Conservation (phyloP, 2,329 filamentous ascomycete species). For the Paracoccidioides lutzii region DNA sequence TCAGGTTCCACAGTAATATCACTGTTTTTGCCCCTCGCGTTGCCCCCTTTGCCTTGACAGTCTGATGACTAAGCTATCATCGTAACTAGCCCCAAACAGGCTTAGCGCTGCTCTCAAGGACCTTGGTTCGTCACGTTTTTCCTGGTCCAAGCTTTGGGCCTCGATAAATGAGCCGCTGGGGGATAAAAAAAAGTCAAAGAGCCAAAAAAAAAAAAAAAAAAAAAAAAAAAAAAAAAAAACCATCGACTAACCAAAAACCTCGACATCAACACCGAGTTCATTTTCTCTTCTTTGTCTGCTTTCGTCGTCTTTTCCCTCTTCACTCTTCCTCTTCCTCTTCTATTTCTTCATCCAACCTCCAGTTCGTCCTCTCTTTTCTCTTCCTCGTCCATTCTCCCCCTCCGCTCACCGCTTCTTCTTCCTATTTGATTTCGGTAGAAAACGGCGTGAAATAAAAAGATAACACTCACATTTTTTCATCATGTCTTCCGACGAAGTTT, state of each 20-base stretch:
- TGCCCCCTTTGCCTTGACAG: not conserved
- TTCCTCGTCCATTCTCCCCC: not conserved
- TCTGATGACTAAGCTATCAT: not conserved
- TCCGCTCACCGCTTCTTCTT: not conserved
- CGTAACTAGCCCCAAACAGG: not conserved
- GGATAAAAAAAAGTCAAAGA: conserved; percentile 1
- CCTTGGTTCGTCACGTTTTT: not conserved
- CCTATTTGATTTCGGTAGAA: not conserved
- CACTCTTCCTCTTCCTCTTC: not conserved
- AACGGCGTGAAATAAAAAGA: not conserved
- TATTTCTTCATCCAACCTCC: too few species aligned
- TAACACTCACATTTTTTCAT: conserved; percentile 27
- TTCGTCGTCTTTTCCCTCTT: conserved; percentile 1
- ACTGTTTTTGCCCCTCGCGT: too few species aligned
- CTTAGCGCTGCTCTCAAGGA: not conserved
- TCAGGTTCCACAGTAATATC: too few species aligned
- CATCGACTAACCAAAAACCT: not conserved
- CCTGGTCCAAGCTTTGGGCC: not conserved
- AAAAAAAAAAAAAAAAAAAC: not conserved
- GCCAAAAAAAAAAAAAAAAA: conserved; percentile 2
- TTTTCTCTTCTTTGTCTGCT: conserved; percentile 3
- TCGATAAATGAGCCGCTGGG: conserved; percentile 3
- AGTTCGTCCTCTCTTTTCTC: not conserved
- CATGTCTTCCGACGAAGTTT: conserved; percentile 87
- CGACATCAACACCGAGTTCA: not conserved